Base-by-base conservation (phyloP, 2,329 filamentous ascomycete genomes). In the Penicillium digitatum region DNA sequence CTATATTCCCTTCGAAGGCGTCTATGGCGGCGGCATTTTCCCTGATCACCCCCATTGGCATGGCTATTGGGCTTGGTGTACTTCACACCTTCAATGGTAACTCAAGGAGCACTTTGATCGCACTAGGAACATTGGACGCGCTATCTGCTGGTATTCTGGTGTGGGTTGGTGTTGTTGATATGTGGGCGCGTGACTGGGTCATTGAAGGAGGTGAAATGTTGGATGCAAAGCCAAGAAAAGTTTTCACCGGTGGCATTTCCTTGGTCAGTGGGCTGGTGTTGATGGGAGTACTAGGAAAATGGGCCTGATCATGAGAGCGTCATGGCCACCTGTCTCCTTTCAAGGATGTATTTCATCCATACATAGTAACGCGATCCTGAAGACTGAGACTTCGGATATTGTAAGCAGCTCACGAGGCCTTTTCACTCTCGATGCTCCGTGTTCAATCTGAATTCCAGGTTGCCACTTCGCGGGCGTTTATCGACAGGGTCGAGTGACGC, bases 111-210 rank as follows among this genome's bases (percentile, higher is more conserved):
- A 91, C 88, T 0, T 77, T 90, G 38, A 72, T 91, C 40, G 85
- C 87, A 2, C 83, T 91, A 34, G 88, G 87, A 0, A 89, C 87
- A 0, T 76, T 92, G 1, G 85, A 92, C 69, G 86, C 88, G 6
- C 67, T 91, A 10, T 88, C 84, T 0, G 87, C 88, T 0, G 88
- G 88, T 27, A 89, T 93, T 42, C 77, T 92, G 31, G 75, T 88
- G n/a, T 92, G 88, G 87, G 87, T 91, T 2, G 87, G 87, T 2
- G 73, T 91, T 1, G 87, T 91, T 0, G 88, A 91, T 74, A 90
- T 92, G 87, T 86, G 86, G 83, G 86, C 86, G 2, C 77, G 81
- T 38, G 88, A 92, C 67, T 92, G 88, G 88, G 81, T 87, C 63
- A 74, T 83, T 64, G 76, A 76, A 1, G 81, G 80, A 18, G 76